Base-by-base conservation (phyloP, 1,139 yeast genomes). In the Pichia sp. region DNA sequence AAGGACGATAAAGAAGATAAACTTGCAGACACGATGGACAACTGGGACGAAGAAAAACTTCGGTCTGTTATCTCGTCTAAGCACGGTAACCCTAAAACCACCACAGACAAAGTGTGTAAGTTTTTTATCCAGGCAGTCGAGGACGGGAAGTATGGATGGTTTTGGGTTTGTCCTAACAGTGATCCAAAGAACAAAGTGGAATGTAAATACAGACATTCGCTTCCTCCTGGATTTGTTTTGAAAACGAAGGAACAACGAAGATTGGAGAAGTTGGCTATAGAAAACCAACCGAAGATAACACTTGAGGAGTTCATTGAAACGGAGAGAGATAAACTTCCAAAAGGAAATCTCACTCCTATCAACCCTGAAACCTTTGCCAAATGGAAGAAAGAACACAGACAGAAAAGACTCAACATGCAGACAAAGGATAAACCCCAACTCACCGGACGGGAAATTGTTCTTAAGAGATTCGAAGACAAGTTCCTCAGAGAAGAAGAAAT, bases 91-190 rank as follows among this genome's bases (percentile, higher is more conserved):
- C 93, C 87, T 52, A 83, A 85, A 70, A 90, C 97, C 13, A 90
- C 98, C 31, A 95, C 99, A 2, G 98, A 93, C 61, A 95, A 81
- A 62, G 90, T 95, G 49, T 95, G 99, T 80, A 93, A 92, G 71
- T 84, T 72, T 72, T 95, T 95, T 74, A 88, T 93, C 64, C 97
- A 90, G 58, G 99, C 99, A 0, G 98, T 95, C 58, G 99, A 95
- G 69, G 90, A 90, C 67, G 95, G 95, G 56, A 92, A 93, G 70
- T 93, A 95, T 69, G 99, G 99, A 65, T 93, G 99, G 99, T 92
- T 93, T 73, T 93, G 99, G 99, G 80, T 81, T 36, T 93, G 99
- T 75, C 99, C 99, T 41, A 89, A 89, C 64, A 93, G 93, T 45
- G 97, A 97, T 60, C 58, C 67, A 8, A 84, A 86, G 62, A 54